These are phyloP conservation scores for Aphanocladium album DNA, from an alignment of 2,329 filamentous ascomycete genomes.

Conservation along the genomic window DNA sequence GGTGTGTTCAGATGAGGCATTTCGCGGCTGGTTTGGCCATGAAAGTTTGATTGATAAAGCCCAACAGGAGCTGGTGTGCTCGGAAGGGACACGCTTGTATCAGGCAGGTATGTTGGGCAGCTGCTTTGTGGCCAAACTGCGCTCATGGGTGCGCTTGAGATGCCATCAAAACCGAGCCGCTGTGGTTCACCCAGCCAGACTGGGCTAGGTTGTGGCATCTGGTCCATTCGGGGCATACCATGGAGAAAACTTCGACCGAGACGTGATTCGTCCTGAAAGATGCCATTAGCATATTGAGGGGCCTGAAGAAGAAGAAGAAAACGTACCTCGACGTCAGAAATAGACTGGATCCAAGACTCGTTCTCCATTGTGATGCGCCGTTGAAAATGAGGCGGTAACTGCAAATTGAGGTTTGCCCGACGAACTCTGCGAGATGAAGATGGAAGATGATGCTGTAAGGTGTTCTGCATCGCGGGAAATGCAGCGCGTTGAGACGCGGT, in stretches of 20 bases:
- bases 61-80: slow-evolving; percentile 3
- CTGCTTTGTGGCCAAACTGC: neutral
- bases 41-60: neutral
- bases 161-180: neutral
- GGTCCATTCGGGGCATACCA: neutral
- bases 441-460: neutral
- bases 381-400: neutral
- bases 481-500: neutral
- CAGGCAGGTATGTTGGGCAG: neutral
- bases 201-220: neutral
- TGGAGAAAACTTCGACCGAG: neutral
- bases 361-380: slow-evolving; percentile 13
- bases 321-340: slow-evolving; percentile 18
- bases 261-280: neutral
- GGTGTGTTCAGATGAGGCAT: slow-evolving; percentile 9
- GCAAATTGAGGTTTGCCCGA: slow-evolving; percentile 2
- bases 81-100: neutral
- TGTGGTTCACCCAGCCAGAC: neutral
- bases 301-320: neutral
- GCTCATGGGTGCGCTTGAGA: neutral
- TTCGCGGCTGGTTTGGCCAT: neutral
- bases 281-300: neutral
- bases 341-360: slow-evolving; percentile 14
- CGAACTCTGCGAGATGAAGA: slow-evolving; percentile 17
- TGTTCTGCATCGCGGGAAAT: neutral